These are phyloP conservation scores for Hanseniaspora meyeri DNA, from an alignment of 805 yeast species.

Conservation along the genomic window DNA sequence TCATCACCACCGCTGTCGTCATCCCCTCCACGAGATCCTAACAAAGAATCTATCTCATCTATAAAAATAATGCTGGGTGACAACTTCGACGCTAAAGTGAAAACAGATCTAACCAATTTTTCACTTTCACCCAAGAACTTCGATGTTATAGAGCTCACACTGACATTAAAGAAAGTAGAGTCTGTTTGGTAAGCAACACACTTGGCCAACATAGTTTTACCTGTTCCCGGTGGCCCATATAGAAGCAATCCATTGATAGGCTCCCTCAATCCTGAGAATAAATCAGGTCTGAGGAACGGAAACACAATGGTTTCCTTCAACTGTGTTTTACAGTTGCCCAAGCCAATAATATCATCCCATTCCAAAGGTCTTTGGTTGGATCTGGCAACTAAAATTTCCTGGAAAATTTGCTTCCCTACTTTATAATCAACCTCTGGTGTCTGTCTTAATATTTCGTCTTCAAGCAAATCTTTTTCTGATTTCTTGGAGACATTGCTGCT, in stretches of 20 bases:
- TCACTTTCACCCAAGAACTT: slow-evolving; percentile 87
- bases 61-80: slow-evolving; percentile 91
- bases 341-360: slow-evolving; percentile 93
- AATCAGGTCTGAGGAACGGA: slow-evolving; percentile 87
- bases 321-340: slow-evolving; percentile 76
- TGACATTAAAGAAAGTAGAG: slow-evolving; percentile 82
- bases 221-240: slow-evolving; percentile 99
- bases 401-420: slow-evolving; percentile 73
- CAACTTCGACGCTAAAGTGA: slow-evolving; percentile 67
- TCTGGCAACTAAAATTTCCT: slow-evolving; percentile 78
- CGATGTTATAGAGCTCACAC: slow-evolving; percentile 81
- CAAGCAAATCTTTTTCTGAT: slow-evolving; percentile 16
- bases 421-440: slow-evolving; percentile 59
- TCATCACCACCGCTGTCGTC: slow-evolving; percentile 39
- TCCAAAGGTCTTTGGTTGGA: slow-evolving; percentile 52
- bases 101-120: slow-evolving; percentile 79
- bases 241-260: slow-evolving; percentile 93
- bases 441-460: slow-evolving; percentile 26
- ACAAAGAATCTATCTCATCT: slow-evolving; percentile 86
- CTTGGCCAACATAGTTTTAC: slow-evolving; percentile 92
- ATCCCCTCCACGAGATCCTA: slow-evolving; percentile 50
- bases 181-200: slow-evolving; percentile 94
- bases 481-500: not conserved
- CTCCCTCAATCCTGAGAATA: slow-evolving; percentile 80
- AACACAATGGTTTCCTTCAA: slow-evolving; percentile 90